A percentile compares a stretch with the other conserved stretches of the same genome.
Conservation (phyloP, 139 green algal species). For the Closterium sp. region DNA sequence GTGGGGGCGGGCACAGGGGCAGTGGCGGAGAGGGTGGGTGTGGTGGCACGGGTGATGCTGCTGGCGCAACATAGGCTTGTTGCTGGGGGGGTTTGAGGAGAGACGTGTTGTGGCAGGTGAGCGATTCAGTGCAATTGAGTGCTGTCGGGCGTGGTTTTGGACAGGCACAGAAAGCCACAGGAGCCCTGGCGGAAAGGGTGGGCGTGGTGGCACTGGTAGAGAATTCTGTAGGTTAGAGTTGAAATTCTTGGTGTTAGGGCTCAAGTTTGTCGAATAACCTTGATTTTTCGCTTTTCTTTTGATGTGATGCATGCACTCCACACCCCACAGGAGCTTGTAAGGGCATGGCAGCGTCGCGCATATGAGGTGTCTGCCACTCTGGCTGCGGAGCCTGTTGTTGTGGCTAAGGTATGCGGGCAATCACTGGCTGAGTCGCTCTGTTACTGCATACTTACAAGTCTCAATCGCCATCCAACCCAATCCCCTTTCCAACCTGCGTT, state of each 20-base stretch:
- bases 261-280: too few relatives aligned
- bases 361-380: not conserved
- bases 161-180: too few relatives aligned
- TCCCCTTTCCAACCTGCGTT: too few relatives aligned
- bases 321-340: not conserved
- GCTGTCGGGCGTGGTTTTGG: not conserved
- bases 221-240: too few relatives aligned
- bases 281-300: not conserved
- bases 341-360: not conserved
- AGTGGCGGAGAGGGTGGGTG: not conserved
- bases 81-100: not conserved
- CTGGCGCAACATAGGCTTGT: conserved; percentile 23
- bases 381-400: not conserved
- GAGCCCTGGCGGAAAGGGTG: too few relatives aligned
- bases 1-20: not conserved
- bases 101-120: conserved; percentile 17
- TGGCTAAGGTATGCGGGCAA: not conserved
- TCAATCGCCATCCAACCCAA: too few relatives aligned
- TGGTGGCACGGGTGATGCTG: conserved; percentile 16
- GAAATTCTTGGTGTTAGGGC: too few relatives aligned
- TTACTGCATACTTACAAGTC: too few relatives aligned
- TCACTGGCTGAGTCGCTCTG: not conserved
- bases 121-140: not conserved
- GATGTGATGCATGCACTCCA: too few relatives aligned
- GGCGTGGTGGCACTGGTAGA: too few relatives aligned